These are phyloP conservation scores for Orobanche coerulescens DNA, from an alignment of 257 asterid genomes.

Conservation along the genomic window DNA sequence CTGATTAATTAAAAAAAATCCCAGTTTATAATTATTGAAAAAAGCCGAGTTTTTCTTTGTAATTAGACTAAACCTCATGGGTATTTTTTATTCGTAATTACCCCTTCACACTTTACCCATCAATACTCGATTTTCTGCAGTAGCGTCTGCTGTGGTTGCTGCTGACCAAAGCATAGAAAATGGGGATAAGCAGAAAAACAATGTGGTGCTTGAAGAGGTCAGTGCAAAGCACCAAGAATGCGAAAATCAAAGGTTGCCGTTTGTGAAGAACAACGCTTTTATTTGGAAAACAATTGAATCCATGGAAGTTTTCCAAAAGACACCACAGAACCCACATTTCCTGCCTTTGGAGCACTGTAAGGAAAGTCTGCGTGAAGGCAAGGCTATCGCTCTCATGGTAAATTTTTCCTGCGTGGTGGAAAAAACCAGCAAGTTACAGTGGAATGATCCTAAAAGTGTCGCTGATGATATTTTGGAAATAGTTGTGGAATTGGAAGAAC, in stretches of 20 bases:
- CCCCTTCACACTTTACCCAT: not conserved
- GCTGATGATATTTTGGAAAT: conserved; percentile 48
- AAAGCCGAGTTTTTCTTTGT: not conserved
- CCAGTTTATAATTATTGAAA: too few species aligned
- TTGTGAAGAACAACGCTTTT: conserved; percentile 37
- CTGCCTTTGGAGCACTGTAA: conserved; percentile 36
- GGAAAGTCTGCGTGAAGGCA: conserved; percentile 71
- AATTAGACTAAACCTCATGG: too few species aligned
- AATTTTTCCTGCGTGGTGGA: conserved; percentile 51
- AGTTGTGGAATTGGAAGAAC: conserved; percentile 47
- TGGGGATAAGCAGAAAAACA: conserved; percentile 3
- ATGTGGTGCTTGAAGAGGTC: not conserved
- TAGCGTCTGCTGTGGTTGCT: conserved; percentile 24
- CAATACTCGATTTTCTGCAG: conserved; percentile 24
- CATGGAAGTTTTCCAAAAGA: conserved; percentile 54
- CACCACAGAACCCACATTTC: conserved; percentile 89
- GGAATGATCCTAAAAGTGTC: conserved; percentile 34
- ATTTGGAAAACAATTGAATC: conserved; percentile 70
- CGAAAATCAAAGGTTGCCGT: conserved; percentile 43
- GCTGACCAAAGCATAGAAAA: conserved; percentile 25
- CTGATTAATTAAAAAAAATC: too few species aligned
- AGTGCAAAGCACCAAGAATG: conserved; percentile 14
- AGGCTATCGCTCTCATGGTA: conserved; percentile 76
- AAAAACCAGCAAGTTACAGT: conserved; percentile 36
- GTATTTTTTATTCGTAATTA: not conserved